A percentile compares a stretch with the other conserved stretches of the same genome.
These are phyloP conservation scores for Pezicula neosporulosa DNA, from an alignment of 2,329 filamentous ascomycete genomes.

Conservation along the genomic window DNA sequence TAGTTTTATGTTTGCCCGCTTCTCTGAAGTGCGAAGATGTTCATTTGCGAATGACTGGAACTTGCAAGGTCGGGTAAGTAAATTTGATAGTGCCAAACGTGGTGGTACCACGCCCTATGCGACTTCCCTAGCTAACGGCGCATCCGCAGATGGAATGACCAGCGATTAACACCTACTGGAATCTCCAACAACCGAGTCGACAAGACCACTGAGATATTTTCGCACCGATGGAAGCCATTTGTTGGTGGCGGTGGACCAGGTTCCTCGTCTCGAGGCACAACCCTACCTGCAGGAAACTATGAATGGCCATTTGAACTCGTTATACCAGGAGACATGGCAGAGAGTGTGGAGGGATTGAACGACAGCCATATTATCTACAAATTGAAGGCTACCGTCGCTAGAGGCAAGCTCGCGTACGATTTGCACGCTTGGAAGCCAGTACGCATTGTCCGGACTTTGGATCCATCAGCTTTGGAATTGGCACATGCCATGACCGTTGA, in stretches of 20 bases:
- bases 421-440: constrained; percentile 76
- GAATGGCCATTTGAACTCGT: constrained; percentile 78
- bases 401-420: constrained; percentile 87
- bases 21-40: constrained; percentile 70
- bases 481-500: constrained; percentile 92
- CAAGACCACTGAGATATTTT: constrained; percentile 56
- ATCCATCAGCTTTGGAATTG: constrained; percentile 72
- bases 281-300: constrained; percentile 71
- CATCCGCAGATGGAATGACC: constrained; percentile 46
- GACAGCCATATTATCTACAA: constrained; percentile 88
- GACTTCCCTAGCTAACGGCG: neutral
- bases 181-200: constrained; percentile 58
- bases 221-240: constrained; percentile 68
- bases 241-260: constrained; percentile 46
- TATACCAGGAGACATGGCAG: constrained; percentile 69
- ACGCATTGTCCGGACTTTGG: constrained; percentile 73
- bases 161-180: constrained; percentile 51
- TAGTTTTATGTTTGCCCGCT: constrained; percentile 70
- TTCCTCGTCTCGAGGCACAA: constrained; percentile 46
- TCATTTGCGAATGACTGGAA: constrained; percentile 67
- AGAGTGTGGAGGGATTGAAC: constrained; percentile 86
- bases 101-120: neutral
- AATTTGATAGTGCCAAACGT: constrained; percentile 5
- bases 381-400: constrained; percentile 82
- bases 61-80: constrained; percentile 64